These are phyloP conservation scores for Angomonas desouzai DNA, from an alignment of 208 protist genomes.

Conservation along the genomic window DNA sequence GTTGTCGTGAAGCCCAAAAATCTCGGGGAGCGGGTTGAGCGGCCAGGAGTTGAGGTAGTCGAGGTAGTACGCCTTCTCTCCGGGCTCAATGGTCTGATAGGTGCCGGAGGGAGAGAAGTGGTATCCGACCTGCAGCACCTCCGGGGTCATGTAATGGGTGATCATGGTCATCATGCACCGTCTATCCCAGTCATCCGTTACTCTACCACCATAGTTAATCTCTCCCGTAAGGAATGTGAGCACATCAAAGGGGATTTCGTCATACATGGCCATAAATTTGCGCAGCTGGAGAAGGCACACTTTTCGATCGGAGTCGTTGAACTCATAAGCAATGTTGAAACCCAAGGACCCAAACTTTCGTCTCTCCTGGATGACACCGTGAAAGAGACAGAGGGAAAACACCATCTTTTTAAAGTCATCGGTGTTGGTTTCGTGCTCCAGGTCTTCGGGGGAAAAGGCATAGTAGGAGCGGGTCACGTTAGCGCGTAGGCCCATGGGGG, in stretches of 20 bases:
- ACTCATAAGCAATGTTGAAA: slow-evolving; percentile 97
- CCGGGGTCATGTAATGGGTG: slow-evolving; percentile 82
- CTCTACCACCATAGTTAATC: slow-evolving; percentile 97
- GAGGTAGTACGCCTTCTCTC: slow-evolving; percentile 83
- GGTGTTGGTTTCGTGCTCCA: slow-evolving; percentile 81
- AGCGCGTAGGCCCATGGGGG: slow-evolving; percentile 95
- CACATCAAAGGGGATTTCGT: slow-evolving; percentile 91
- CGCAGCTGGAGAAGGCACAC: slow-evolving; percentile 90
- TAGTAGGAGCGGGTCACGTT: slow-evolving; percentile 96
- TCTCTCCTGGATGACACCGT: slow-evolving; percentile 93
- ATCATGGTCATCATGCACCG: slow-evolving; percentile 94
- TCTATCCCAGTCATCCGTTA: slow-evolving; percentile 97
- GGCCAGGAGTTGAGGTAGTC: slow-evolving; percentile 89
- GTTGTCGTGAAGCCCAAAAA: slow-evolving; percentile 97
- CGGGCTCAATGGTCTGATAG: slow-evolving; percentile 89
- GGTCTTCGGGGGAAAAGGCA: slow-evolving; percentile 83
- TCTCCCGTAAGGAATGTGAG: slow-evolving; percentile 92
- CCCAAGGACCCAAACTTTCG: slow-evolving; percentile 94
- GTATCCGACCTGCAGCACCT: slow-evolving; percentile 87
- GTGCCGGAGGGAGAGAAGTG: slow-evolving; percentile 84
- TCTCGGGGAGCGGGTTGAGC: slow-evolving; percentile 92
- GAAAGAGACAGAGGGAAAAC: slow-evolving; percentile 93
- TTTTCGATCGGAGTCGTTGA: slow-evolving; percentile 93
- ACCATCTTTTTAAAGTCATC: slow-evolving; percentile 89
- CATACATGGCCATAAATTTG: slow-evolving; percentile 92